phyloP scores from a whole-genome alignment of 306 rosid genomes.

The Styphnolobium japonicum region DNA sequence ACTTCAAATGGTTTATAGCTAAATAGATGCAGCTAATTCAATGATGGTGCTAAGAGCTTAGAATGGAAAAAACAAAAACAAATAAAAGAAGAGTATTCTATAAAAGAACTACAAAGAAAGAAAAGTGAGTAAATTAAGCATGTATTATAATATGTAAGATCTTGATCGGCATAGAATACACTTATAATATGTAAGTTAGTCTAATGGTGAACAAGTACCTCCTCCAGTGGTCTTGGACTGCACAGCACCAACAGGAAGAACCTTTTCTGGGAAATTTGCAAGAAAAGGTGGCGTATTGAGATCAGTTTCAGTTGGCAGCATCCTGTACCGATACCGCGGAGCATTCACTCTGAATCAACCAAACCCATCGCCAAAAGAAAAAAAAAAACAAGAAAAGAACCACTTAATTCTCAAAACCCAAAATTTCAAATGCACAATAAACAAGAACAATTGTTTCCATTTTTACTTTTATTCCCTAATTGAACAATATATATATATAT shows the following conservation, averaged over 20 bases:
- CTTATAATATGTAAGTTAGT: background rate
- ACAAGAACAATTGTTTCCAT: no score
- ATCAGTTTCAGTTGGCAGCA: slow-evolving; percentile 91
- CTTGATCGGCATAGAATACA: background rate
- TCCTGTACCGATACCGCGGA: slow-evolving; percentile 90
- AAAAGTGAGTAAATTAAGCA: no score
- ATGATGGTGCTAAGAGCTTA: no score
- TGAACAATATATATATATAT: no score
- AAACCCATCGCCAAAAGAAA: background rate
- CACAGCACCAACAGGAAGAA: slow-evolving; percentile 60
- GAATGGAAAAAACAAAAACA: no score
- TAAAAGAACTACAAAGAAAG: no score
- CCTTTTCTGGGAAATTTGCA: slow-evolving; percentile 53
- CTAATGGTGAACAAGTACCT: slow-evolving; percentile 35
- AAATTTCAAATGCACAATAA: background rate
- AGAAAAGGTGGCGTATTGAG: slow-evolving; percentile 76
- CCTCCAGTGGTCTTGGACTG: slow-evolving; percentile 62
- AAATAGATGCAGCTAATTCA: no score
- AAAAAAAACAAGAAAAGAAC: background rate
- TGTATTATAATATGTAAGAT: no score
- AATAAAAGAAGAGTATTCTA: no score
- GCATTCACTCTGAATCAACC: slow-evolving; percentile 57
- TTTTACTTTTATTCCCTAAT: no score
- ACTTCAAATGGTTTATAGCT: no score
- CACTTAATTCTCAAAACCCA: background rate